These are phyloP conservation scores for Alternaria tenuissima DNA, from an alignment of 2,329 filamentous ascomycete species.

Conservation along the genomic window DNA sequence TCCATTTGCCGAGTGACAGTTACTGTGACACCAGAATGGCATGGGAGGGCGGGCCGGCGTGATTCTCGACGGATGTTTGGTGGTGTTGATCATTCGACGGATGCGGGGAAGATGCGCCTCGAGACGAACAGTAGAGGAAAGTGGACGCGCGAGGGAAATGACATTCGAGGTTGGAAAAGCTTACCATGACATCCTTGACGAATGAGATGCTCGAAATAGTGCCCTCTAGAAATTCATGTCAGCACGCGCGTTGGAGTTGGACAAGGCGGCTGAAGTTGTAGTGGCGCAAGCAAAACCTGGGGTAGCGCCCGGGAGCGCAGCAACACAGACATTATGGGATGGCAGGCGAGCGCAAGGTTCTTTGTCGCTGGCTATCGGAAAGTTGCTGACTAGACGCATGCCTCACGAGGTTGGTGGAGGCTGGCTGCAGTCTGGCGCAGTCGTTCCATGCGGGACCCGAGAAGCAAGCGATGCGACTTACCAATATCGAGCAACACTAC, in stretches of 20 bases:
- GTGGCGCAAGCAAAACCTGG: slow-evolving; percentile 44
- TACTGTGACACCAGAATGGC: slow-evolving; percentile 18
- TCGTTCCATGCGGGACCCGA: slow-evolving; percentile 26
- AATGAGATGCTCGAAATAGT: slow-evolving; percentile 86
- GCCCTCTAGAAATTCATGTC: slow-evolving; percentile 66
- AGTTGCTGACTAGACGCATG: slow-evolving; percentile 32
- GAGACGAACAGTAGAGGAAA: slow-evolving; percentile 23
- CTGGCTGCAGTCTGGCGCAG: slow-evolving; percentile 22
- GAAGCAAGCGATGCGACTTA: slow-evolving; percentile 50
- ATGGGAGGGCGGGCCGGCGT: slow-evolving; percentile 33
- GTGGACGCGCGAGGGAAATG: slow-evolving; percentile 9
- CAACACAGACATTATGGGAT: slow-evolving; percentile 22
- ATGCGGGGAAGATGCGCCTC: slow-evolving; percentile 43
- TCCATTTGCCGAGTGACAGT: slow-evolving; percentile 19
- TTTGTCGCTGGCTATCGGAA: slow-evolving; percentile 12
- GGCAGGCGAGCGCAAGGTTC: slow-evolving; percentile 14
- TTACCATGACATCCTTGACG: slow-evolving; percentile 83
- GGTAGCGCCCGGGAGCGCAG: slow-evolving; percentile 31
- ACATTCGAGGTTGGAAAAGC: slow-evolving; percentile 47
- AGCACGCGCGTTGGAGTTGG: slow-evolving; percentile 29
- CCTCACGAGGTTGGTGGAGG: slow-evolving; percentile 26
- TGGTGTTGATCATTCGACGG: slow-evolving; percentile 37
- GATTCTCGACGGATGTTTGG: slow-evolving; percentile 32
- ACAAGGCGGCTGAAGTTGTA: slow-evolving; percentile 28
- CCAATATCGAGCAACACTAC: slow-evolving; percentile 67